Percentiles rank a stretch among this genome's conserved stretches.
These are phyloP conservation scores for Drechslera avenae DNA, from an alignment of 2,329 filamentous ascomycete species.

Conservation along the genomic window DNA sequence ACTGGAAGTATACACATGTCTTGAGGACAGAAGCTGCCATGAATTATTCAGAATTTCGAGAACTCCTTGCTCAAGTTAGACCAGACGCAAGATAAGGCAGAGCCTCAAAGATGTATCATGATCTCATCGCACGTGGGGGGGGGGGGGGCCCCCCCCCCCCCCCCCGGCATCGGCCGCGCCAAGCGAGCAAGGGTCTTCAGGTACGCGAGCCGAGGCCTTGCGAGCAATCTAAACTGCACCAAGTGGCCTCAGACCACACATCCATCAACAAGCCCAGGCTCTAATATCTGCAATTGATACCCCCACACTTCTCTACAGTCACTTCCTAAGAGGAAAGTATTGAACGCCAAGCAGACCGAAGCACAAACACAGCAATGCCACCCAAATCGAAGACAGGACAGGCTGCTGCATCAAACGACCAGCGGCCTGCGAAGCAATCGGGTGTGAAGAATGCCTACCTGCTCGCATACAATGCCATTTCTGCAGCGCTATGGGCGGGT, in stretches of 20 bases:
- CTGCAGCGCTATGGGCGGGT: constrained; percentile 75
- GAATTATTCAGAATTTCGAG: no score
- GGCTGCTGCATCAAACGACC: constrained; percentile 8
- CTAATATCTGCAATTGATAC: neutral
- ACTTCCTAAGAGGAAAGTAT: no score
- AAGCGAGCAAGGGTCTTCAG: constrained; percentile 14
- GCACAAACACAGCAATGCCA: neutral
- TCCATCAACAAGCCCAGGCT: neutral
- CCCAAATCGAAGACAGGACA: constrained; percentile 3
- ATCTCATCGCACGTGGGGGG: constrained; percentile 26
- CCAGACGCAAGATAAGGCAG: no score
- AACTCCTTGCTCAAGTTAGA: no score
- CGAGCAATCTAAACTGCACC: constrained; percentile 8
- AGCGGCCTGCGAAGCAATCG: constrained; percentile 5
- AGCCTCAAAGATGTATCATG: constrained; percentile 5
- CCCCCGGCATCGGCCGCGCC: constrained; percentile 6
- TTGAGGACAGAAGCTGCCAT: no score
- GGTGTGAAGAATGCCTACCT: constrained; percentile 63
- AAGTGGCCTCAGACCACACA: constrained; percentile 1
- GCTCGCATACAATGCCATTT: constrained; percentile 81
- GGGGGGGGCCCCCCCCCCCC: no score
- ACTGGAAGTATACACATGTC: no score
- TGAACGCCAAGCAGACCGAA: neutral
- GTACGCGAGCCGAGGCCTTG: constrained; percentile 13
- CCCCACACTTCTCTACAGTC: neutral